Conservation (phyloP, 2,329 filamentous ascomycete species). For the Cytospora leucostoma region DNA sequence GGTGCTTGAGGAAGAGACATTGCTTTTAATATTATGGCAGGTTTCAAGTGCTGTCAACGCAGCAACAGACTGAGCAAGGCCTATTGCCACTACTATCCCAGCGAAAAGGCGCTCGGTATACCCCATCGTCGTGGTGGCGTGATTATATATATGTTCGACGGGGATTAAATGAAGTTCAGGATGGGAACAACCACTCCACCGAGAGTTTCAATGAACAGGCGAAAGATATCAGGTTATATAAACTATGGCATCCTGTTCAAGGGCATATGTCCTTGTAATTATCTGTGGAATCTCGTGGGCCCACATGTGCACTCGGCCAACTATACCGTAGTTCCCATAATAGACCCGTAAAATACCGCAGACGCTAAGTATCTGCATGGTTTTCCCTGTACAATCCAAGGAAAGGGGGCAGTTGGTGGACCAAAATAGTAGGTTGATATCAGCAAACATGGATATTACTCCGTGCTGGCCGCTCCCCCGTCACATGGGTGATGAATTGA, state of each 20-base stretch:
- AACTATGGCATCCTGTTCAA: no score
- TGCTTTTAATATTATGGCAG: slow-evolving; percentile 8
- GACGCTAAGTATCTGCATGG: no score
- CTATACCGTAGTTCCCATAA: no score
- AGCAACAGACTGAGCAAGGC: background rate
- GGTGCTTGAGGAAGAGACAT: slow-evolving; percentile 10
- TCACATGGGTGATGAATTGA: background rate
- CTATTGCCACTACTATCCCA: background rate
- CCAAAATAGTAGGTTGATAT: no score
- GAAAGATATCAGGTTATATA: no score
- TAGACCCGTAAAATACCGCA: no score
- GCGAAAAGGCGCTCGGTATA: background rate
- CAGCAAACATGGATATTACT: background rate
- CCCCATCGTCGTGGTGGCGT: background rate
- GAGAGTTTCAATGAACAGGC: background rate
- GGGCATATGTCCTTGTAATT: no score
- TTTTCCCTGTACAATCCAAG: no score
- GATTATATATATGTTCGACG: no score
- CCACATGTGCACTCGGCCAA: no score
- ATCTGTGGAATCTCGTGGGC: no score
- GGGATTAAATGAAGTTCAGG: background rate
- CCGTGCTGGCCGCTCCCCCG: background rate
- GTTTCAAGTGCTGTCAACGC: background rate
- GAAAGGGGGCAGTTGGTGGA: no score
- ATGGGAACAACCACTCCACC: background rate